Evolutionary conservation across 1,139 yeast species (phyloP).

Genomic region (Hyphopichia fennica): DNA sequence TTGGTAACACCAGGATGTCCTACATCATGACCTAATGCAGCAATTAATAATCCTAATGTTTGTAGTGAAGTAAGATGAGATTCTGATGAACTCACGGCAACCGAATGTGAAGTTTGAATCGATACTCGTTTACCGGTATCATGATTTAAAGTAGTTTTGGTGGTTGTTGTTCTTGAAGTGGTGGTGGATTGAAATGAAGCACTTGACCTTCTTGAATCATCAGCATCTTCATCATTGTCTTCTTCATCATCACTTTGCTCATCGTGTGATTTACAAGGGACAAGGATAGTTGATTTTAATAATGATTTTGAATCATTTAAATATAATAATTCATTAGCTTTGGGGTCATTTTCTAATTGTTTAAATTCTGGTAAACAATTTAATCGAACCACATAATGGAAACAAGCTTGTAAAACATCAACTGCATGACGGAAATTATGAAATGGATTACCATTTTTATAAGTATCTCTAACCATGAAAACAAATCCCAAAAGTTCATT

Average conservation of each 20-base stretch:
- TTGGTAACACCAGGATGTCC: conserved; percentile 97
- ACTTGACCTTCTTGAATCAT: conserved; percentile 1
- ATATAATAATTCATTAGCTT: conserved; percentile 20
- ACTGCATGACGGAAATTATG: conserved; percentile 96
- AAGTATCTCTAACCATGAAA: conserved; percentile 68
- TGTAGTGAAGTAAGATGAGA: conserved; percentile 44
- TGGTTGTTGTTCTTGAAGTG: neutral
- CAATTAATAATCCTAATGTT: conserved; percentile 61
- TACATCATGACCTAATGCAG: conserved; percentile 93
- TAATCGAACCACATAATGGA: conserved; percentile 56
- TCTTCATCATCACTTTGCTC: neutral
- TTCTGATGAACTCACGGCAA: conserved; percentile 3
- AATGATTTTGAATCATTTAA: neutral
- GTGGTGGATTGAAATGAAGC: conserved; percentile 1
- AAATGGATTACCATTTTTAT: conserved; percentile 82
- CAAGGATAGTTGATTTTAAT: neutral
- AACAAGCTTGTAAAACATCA: conserved; percentile 91
- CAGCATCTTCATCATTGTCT: neutral
- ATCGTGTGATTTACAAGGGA: neutral
- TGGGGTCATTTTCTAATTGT: conserved; percentile 35
- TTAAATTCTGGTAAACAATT: conserved; percentile 45
- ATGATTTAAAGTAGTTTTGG: neutral
- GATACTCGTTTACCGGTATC: neutral
- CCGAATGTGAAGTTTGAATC: neutral
- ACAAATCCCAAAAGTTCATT: conserved; percentile 58